Base-by-base conservation (phyloP, 2,329 filamentous ascomycete genomes). In the Xylariaceae sp. region DNA sequence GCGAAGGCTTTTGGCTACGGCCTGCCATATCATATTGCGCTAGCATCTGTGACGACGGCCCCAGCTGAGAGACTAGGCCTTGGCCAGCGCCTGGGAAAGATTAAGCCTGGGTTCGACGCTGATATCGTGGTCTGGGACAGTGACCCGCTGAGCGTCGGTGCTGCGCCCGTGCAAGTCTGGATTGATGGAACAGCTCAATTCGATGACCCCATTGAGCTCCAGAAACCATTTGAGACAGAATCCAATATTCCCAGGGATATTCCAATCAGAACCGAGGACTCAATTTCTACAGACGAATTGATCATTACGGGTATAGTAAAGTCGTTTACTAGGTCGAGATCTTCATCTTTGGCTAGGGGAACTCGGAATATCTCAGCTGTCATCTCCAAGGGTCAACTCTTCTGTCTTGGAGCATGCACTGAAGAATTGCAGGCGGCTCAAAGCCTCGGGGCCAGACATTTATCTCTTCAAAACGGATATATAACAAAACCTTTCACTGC, bases 61-160 rank as follows among this genome's bases (percentile, higher is more conserved):
- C 82, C 84, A 0, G 83, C 84, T 1, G 80, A 82, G 44, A 72
- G 82, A 1, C 73, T 87, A 0, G 82, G 82, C 0, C 74, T 86
- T 39, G 80, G 77, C 8, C 67, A 84, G 55, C 76, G 83, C 3
- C 69, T 86, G 5, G 84, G 84, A 47, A 85, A 85, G 64, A 69
- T 85, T 49, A 85, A 84, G 72, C 74, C 81, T 3, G 83, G 84
- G 0, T 86, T 79, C 41, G 83, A 86, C 54, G 83, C 82, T 37
- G 83, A 86, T 54, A 63, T 86, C 24, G 83, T 80, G 9, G 76
- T 85, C 7, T 86, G 83, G 83, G 82, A 86, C 59, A 82, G 79
- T 35, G 82, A 86, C 55, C 83, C 84, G 24, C 70, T 86, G 2
- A 81, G 80, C 35, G 77, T 84, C 0, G 83, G 83, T 1, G 83